These are phyloP conservation scores for Auriculariales sp. DNA, from an alignment of 768 basidiomycete genomes.

Conservation along the genomic window DNA sequence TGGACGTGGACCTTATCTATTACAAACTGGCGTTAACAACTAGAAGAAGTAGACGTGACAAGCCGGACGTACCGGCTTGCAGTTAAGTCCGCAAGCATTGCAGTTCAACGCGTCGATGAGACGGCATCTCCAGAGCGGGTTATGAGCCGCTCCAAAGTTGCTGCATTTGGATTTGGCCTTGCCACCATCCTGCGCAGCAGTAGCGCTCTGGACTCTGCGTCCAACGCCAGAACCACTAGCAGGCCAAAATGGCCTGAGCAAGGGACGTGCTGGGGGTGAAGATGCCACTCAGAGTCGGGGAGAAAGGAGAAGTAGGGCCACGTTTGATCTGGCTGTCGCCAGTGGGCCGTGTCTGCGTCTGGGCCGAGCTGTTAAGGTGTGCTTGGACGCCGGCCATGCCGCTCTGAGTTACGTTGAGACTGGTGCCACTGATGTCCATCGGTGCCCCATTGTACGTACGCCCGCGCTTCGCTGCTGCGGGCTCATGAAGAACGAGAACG, in stretches of 20 bases:
- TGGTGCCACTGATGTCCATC: no score
- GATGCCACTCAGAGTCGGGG: not conserved
- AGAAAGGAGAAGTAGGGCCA: no score
- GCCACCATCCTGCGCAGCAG: constrained; percentile 39
- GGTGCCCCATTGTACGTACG: no score
- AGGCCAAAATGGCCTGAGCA: not conserved
- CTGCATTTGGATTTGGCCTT: constrained; percentile 83
- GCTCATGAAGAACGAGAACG: no score
- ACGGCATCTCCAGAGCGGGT: constrained; percentile 75
- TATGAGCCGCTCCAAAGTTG: constrained; percentile 81
- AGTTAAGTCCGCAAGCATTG: constrained; percentile 79
- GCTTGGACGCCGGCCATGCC: no score
- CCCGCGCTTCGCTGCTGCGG: no score
- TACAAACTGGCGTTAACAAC: not conserved
- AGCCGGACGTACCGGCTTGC: constrained; percentile 49
- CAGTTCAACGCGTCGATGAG: constrained; percentile 82
- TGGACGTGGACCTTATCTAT: constrained; percentile 77
- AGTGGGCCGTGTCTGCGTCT: no score
- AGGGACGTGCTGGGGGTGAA: not conserved
- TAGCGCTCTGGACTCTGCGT: no score
- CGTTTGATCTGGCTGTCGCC: no score
- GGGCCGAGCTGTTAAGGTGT: no score
- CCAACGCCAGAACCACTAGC: no score
- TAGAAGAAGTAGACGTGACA: not conserved
- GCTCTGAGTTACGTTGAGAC: no score